phyloP scores from a whole-genome alignment of 371 early-diverging fungal genomes.

The Mucor circinelloides region DNA sequence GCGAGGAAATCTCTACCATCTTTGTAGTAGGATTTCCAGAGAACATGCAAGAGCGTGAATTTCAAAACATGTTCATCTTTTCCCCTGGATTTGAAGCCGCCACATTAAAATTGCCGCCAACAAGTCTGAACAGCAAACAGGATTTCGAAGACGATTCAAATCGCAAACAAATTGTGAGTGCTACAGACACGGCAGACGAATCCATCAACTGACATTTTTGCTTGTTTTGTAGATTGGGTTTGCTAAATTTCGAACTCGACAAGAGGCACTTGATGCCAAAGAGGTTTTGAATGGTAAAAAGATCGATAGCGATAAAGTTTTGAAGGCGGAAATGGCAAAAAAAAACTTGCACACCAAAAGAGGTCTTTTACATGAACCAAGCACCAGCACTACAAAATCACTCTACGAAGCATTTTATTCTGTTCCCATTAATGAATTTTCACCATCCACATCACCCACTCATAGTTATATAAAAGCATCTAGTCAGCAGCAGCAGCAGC shows the following conservation, averaged over 20 bases:
- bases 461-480: not conserved
- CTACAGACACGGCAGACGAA: not conserved
- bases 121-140: conserved; percentile 31
- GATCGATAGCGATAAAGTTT: conserved; percentile 77
- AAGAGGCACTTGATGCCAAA: conserved; percentile 81
- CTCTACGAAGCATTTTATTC: conserved; percentile 52
- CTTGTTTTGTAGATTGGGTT: conserved; percentile 72
- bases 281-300: conserved; percentile 80
- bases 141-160: conserved; percentile 46
- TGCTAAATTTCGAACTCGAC: conserved; percentile 84
- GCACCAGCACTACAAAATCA: conserved; percentile 18
- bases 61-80: conserved; percentile 94
- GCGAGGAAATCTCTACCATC: conserved; percentile 79
- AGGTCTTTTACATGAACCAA: not conserved
- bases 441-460: not conserved
- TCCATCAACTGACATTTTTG: not conserved
- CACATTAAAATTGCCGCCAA: conserved; percentile 76
- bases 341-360: conserved; percentile 81
- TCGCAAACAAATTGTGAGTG: conserved; percentile 79
- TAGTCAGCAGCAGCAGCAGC: not conserved
- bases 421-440: conserved; percentile 23
- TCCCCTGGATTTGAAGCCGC: conserved; percentile 91
- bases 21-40: conserved; percentile 96
- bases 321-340: conserved; percentile 94
- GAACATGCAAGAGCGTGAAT: conserved; percentile 92